A percentile compares a stretch with the other conserved stretches of the same genome.
These are phyloP conservation scores for Acacia acuminata DNA, from an alignment of 306 rosid species.

Conservation along the genomic window DNA sequence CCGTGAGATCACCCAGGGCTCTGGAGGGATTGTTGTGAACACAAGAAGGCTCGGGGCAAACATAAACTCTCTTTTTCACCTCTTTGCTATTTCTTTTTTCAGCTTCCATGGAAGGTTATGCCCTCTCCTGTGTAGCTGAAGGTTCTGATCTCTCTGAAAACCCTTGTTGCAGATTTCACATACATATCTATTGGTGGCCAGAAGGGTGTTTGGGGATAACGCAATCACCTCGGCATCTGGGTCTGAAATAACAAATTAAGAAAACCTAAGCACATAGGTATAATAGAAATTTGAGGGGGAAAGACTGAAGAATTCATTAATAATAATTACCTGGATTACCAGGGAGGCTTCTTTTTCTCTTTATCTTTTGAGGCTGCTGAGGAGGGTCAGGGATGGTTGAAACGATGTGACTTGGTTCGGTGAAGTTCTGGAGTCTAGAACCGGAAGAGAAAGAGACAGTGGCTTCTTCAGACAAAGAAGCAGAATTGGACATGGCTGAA, in stretches of 20 bases:
- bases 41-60: conserved; percentile 93
- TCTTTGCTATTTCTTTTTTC: conserved; percentile 82
- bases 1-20: conserved; percentile 95
- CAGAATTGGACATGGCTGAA: conserved; percentile 71
- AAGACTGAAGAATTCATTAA: neutral
- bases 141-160: conserved; percentile 89
- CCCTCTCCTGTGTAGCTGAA: conserved; percentile 91
- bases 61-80: conserved; percentile 81
- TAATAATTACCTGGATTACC: conserved; percentile 74
- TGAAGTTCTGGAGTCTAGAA: conserved; percentile 58
- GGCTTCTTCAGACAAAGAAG: conserved; percentile 72
- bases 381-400: conserved; percentile 40
- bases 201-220: conserved; percentile 76
- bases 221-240: conserved; percentile 97
- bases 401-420: conserved; percentile 43
- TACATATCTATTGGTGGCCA: conserved; percentile 84
- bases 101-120: conserved; percentile 96
- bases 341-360: conserved; percentile 88
- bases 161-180: conserved; percentile 96
- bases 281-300: neutral
- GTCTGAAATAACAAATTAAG: conserved; percentile 43
- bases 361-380: conserved; percentile 53
- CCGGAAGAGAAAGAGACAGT: conserved; percentile 65
- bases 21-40: conserved; percentile 97
- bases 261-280: neutral